Evolutionary conservation across 225 moss, liverwort and hornwort species (phyloP), one percentile per base, ranked within the genome.

Genomic region (Sphagnum tenellum): DNA sequence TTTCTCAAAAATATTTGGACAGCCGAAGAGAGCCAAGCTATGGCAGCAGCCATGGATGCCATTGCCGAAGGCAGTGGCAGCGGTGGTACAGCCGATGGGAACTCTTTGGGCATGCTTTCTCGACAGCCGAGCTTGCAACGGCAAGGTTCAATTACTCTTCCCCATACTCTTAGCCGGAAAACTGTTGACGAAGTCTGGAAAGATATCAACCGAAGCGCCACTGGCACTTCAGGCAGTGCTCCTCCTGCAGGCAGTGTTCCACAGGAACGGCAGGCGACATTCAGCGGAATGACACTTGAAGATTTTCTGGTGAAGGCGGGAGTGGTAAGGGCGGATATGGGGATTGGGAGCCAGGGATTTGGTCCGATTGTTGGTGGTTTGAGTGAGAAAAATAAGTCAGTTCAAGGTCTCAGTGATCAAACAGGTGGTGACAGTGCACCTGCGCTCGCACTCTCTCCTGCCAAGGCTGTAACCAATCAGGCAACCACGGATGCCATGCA

Each of bases 131-230:
- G 92, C 49, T 68, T 98, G 75, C 52, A 52, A 9, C 6, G 52
- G 52, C 52, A 52, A 9, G 73, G 74, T 5, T 92, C 95, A 9
- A 74, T 92, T 2, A 77, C 77, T 3, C 77, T 94, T 3, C 84
- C 95, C 2, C 68, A 91, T 46, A 88, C 84, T 1, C 56, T 92
- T 0, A 86, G 96, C 56, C 78, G 78, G 78, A 98, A 98, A 77
- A 98, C 96, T 2, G 96, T 98, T 69, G 96, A 98, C 50, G 96
- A 98, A 73, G 96, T 98, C 2, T 98, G 96, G 96, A 83, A 75
- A 55, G 92, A 90, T 45, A 98, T 98, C 44, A 88, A 89, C 47
- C 71, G 79, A n/a, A 72, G 72, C 1, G 78, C 79, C 0, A 76
- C 79, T 12, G 84, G 76, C 3, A 78, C 72, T 6, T 79, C 74